Evolutionary conservation across 257 asterid species (phyloP).

Genomic region (Rubia yunnanensis): DNA sequence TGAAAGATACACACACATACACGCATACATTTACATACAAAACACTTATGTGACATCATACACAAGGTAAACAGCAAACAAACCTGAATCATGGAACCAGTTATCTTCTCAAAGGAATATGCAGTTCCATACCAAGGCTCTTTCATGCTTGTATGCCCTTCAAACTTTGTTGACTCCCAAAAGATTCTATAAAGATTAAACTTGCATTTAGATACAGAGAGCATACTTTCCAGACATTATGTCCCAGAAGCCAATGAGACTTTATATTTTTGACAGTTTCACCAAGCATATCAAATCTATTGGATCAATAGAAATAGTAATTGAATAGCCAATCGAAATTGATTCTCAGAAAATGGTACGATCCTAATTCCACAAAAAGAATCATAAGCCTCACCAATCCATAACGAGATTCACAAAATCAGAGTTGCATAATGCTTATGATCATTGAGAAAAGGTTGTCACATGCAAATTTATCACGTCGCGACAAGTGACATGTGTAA

Average conservation of each 20-base stretch:
- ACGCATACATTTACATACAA: background rate
- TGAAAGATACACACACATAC: background rate
- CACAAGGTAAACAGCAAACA: constrained; percentile 17
- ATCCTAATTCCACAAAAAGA: too few species aligned
- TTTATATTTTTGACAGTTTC: constrained; percentile 2
- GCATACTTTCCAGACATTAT: background rate
- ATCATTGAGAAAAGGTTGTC: too few species aligned
- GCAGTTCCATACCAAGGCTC: constrained; percentile 99
- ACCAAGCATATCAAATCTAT: background rate
- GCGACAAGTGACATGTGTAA: too few species aligned
- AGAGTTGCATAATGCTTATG: background rate
- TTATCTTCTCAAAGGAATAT: constrained; percentile 54
- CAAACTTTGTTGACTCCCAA: constrained; percentile 91
- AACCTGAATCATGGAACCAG: constrained; percentile 69
- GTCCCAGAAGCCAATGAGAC: background rate
- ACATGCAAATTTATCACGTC: too few species aligned
- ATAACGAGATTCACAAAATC: background rate
- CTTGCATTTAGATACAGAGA: background rate
- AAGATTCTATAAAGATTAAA: constrained; percentile 53
- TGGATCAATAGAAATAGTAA: background rate
- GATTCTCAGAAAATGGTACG: background rate
- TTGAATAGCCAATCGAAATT: background rate
- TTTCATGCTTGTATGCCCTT: constrained; percentile 45
- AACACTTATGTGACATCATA: constrained; percentile 8
- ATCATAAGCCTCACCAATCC: background rate